Conservation (phyloP, 2,329 filamentous ascomycete genomes). For the Colletotrichum echinochloae region DNA sequence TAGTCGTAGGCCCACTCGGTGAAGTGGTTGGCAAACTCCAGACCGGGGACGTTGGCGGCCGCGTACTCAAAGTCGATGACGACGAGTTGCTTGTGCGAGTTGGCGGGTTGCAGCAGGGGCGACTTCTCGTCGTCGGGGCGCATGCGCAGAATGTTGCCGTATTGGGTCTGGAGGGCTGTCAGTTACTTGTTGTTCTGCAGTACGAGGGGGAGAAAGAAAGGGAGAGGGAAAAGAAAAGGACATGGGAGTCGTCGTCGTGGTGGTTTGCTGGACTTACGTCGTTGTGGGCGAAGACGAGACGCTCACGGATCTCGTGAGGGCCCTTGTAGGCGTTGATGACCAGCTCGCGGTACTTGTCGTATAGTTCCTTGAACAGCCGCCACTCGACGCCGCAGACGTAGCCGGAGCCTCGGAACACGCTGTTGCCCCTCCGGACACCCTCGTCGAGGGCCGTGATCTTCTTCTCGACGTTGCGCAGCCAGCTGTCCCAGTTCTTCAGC, state of each 20-base stretch:
- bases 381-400: conserved; percentile 88
- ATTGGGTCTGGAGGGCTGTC: conserved; percentile 79
- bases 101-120: conserved; percentile 87
- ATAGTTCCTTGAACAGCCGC: conserved; percentile 78
- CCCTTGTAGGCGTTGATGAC: conserved; percentile 80
- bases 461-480: conserved; percentile 76
- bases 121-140: conserved; percentile 78
- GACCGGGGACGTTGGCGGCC: conserved; percentile 84
- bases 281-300: conserved; percentile 95
- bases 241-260: neutral
- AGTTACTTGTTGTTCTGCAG: conserved; percentile 4
- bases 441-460: conserved; percentile 68
- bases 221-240: too few species aligned
- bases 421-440: conserved; percentile 62
- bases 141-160: conserved; percentile 92
- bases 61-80: conserved; percentile 99
- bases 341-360: conserved; percentile 82
- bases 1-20: conserved; percentile 99
- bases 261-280: conserved; percentile 72
- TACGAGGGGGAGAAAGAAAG: too few species aligned
- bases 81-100: conserved; percentile 94
- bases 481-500: conserved; percentile 95
- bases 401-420: conserved; percentile 55
- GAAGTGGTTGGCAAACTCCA: conserved; percentile 98
- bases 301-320: conserved; percentile 73